These are phyloP conservation scores for Betula pendula DNA, from an alignment of 306 rosid genomes.

Conservation along the genomic window DNA sequence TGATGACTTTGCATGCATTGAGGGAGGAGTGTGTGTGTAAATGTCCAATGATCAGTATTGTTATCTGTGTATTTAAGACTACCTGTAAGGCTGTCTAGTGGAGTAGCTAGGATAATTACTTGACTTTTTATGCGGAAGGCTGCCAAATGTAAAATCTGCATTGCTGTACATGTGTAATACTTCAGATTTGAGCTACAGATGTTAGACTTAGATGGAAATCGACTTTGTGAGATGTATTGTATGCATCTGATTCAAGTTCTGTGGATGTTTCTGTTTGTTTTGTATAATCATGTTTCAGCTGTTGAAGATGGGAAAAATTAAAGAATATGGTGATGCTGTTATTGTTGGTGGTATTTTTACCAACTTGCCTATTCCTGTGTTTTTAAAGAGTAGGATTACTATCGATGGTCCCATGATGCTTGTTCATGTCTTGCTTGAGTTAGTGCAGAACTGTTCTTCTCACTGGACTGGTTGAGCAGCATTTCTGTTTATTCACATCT, in stretches of 20 bases:
- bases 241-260: background rate
- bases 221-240: background rate
- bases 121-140: background rate
- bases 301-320: background rate
- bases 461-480: constrained; percentile 11
- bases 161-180: background rate
- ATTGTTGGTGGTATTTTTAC: background rate
- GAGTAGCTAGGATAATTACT: background rate
- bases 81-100: background rate
- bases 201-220: background rate
- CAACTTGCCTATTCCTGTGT: background rate
- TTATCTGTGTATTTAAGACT: background rate
- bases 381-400: background rate
- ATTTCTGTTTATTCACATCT: constrained; percentile 23
- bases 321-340: background rate
- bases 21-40: background rate
- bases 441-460: background rate
- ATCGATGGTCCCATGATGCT: background rate
- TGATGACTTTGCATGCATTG: background rate
- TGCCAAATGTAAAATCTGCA: background rate
- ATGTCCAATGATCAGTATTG: background rate
- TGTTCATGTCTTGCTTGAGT: background rate
- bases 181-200: background rate
- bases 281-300: background rate
- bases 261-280: background rate